Evolutionary conservation across 495 filamentous ascomycete genomes (phyloP).

Genomic region (Cercophora scortea): DNA sequence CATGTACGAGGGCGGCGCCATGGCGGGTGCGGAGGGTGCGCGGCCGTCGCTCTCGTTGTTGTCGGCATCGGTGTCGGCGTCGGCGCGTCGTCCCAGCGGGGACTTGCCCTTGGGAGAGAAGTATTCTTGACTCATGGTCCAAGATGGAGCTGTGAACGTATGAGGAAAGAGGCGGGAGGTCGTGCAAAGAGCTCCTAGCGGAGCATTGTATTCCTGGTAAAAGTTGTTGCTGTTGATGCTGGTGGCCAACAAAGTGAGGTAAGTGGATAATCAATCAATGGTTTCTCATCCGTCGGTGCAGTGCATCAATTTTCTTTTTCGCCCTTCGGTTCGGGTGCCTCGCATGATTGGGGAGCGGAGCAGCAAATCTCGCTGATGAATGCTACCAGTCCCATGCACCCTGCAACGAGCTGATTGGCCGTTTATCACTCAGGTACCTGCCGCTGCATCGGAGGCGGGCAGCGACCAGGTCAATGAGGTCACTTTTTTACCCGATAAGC

Average conservation of each 20-base stretch:
- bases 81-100: constrained; percentile 10
- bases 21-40: constrained; percentile 8
- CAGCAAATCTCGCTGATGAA: constrained; percentile 10
- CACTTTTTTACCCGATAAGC: background rate
- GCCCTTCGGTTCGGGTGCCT: background rate
- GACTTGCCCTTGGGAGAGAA: constrained; percentile 39
- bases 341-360: constrained; percentile 17
- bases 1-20: constrained; percentile 61
- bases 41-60: constrained; percentile 9
- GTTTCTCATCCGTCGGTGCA: too few relatives aligned
- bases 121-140: constrained; percentile 70
- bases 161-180: background rate
- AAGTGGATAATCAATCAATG: too few relatives aligned
- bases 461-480: background rate
- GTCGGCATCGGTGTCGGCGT: constrained; percentile 13
- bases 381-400: too few relatives aligned
- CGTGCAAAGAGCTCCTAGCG: background rate
- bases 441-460: background rate
- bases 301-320: too few relatives aligned
- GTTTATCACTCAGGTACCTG: background rate
- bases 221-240: too few relatives aligned
- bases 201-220: background rate
- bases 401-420: too few relatives aligned
- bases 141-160: constrained; percentile 3
- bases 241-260: too few relatives aligned